Percentiles rank a stretch among this genome's conserved stretches.
Conservation (phyloP, 805 yeast genomes). For the Sungouiella thailandica region DNA sequence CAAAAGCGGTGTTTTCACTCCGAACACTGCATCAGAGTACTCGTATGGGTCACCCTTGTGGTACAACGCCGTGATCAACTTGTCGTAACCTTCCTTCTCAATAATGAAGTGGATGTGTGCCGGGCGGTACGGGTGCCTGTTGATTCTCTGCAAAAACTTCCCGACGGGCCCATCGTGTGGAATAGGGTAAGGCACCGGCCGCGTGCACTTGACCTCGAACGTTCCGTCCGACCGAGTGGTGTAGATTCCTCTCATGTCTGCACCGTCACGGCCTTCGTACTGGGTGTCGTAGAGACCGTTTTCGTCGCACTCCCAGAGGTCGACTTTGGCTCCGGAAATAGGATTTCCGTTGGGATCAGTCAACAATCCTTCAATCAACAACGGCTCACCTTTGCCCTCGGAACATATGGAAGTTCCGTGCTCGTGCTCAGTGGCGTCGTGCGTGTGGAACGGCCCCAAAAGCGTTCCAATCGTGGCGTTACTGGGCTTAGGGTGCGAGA, state of each 20-base stretch:
- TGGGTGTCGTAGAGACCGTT: slow-evolving; percentile 20
- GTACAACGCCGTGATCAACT: slow-evolving; percentile 18
- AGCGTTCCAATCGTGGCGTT: slow-evolving; percentile 18
- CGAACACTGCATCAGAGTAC: slow-evolving; percentile 18
- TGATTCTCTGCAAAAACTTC: slow-evolving; percentile 1
- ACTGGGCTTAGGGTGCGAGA: slow-evolving; percentile 19
- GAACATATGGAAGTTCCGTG: slow-evolving; percentile 14
- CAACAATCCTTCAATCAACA: slow-evolving; percentile 17
- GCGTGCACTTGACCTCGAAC: slow-evolving; percentile 4
- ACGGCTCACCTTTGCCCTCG: slow-evolving; percentile 17
- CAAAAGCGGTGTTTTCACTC: slow-evolving; percentile 14
- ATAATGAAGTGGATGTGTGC: slow-evolving; percentile 19
- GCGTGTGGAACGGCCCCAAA: slow-evolving; percentile 21
- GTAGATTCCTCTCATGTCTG: slow-evolving; percentile 19
- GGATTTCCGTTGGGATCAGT: slow-evolving; percentile 15
- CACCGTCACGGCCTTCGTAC: slow-evolving; percentile 14
- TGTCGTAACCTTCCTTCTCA: slow-evolving; percentile 16
- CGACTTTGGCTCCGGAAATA: slow-evolving; percentile 14
- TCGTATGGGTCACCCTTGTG: slow-evolving; percentile 17
- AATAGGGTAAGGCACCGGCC: slow-evolving; percentile 6
- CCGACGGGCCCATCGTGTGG: slow-evolving; percentile 7
- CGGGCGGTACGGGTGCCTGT: slow-evolving; percentile 7
- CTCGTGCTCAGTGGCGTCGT: slow-evolving; percentile 16
- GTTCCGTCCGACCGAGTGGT: slow-evolving; percentile 11
- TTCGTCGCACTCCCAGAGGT: slow-evolving; percentile 20